A percentile compares a stretch with the other conserved stretches of the same genome.
These are phyloP conservation scores for Penicillium hordei DNA, from an alignment of 2,329 filamentous ascomycete genomes.

Conservation along the genomic window DNA sequence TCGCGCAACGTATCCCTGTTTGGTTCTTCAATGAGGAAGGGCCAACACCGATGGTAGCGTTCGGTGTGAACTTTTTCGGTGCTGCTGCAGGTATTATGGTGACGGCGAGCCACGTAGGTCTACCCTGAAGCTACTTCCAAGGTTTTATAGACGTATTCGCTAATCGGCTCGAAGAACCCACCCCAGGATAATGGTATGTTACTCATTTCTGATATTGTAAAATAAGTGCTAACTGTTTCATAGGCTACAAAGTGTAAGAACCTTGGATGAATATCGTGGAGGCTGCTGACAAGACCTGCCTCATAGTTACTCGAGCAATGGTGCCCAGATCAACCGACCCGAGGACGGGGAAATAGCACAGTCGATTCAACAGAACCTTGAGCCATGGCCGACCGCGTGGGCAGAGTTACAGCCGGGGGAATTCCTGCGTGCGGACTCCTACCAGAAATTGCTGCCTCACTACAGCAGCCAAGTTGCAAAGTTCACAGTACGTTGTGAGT, in stretches of 20 bases:
- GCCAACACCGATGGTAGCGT: slow-evolving; percentile 64
- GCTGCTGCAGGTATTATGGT: slow-evolving; percentile 65
- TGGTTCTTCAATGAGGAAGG: slow-evolving; percentile 58
- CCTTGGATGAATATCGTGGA: slow-evolving; percentile 1
- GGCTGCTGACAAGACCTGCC: slow-evolving; percentile 21
- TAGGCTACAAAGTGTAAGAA: slow-evolving; percentile 60
- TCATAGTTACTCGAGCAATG: slow-evolving; percentile 59
- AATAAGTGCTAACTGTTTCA: slow-evolving; percentile 13
- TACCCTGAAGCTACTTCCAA: not conserved
- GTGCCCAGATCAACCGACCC: slow-evolving; percentile 65
- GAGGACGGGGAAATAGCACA: slow-evolving; percentile 59
- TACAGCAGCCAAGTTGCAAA: slow-evolving; percentile 34
- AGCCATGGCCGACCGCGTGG: slow-evolving; percentile 49
- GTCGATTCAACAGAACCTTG: slow-evolving; percentile 56
- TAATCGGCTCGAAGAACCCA: slow-evolving; percentile 50
- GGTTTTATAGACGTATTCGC: slow-evolving; percentile 7
- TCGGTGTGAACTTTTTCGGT: slow-evolving; percentile 54
- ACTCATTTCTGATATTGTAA: not conserved
- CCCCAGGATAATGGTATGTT: slow-evolving; percentile 58
- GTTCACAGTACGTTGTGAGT: slow-evolving; percentile 31
- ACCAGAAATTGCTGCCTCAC: slow-evolving; percentile 28
- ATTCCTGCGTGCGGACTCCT: slow-evolving; percentile 29
- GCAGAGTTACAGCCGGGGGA: slow-evolving; percentile 48
- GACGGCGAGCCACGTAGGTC: slow-evolving; percentile 59
- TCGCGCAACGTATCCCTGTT: slow-evolving; percentile 58